These are phyloP conservation scores for Lolium rigidum DNA, from an alignment of 176 grass and related monocot genomes.

Conservation along the genomic window DNA sequence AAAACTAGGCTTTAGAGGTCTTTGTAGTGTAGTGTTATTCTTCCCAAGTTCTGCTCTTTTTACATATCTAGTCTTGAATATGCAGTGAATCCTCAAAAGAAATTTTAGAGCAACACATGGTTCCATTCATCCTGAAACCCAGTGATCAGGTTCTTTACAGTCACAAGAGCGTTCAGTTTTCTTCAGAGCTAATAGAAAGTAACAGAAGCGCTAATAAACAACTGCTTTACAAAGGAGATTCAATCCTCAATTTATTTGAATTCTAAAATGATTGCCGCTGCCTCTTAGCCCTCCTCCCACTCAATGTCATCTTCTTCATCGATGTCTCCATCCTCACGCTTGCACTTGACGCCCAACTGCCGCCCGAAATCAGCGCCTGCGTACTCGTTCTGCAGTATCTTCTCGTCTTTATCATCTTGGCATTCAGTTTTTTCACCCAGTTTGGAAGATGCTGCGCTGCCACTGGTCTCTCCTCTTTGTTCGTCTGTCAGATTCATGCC, in stretches of 20 bases:
- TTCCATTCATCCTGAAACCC: background rate
- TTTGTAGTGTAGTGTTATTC: background rate
- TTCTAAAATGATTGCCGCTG: background rate
- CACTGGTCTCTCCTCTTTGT: slow-evolving; percentile 66
- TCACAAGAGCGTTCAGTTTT: background rate
- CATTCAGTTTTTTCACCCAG: slow-evolving; percentile 33
- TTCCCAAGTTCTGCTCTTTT: background rate
- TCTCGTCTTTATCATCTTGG: slow-evolving; percentile 70
- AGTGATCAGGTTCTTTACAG: background rate
- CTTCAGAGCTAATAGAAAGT: background rate
- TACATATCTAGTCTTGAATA: slow-evolving; percentile 8
- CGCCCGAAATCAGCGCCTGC: slow-evolving; percentile 73
- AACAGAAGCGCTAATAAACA: background rate
- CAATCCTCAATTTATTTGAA: background rate
- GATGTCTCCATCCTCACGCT: slow-evolving; percentile 64
- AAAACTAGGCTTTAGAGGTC: background rate
- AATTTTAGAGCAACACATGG: background rate
- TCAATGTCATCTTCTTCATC: slow-evolving; percentile 65
- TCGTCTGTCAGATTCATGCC: slow-evolving; percentile 92
- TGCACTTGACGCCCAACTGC: slow-evolving; percentile 74
- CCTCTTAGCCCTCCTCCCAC: slow-evolving; percentile 81
- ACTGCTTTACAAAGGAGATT: slow-evolving; percentile 4
- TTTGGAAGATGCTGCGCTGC: background rate
- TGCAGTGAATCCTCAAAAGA: background rate
- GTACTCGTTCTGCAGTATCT: slow-evolving; percentile 66